Conservation (phyloP, 1,284 basidiomycete species). For the Cutaneotrichosporon cyanovorans region DNA sequence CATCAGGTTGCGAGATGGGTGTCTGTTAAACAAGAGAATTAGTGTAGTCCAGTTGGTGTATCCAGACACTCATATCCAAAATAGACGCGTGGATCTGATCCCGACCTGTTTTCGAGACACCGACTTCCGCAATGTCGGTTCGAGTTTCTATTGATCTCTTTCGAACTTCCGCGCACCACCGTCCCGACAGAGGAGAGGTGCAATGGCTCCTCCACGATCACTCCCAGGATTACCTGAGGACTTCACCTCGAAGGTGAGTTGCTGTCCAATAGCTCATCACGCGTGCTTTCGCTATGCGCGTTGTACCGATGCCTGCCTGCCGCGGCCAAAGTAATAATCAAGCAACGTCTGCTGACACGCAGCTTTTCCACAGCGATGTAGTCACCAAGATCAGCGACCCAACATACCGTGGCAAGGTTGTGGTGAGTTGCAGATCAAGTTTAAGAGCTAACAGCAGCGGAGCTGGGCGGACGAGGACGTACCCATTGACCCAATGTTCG, state of each 20-base stretch:
- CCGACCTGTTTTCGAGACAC: too few relatives aligned
- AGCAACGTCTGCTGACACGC: constrained; percentile 7
- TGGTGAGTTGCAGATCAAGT: constrained; percentile 19
- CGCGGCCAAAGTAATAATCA: too few relatives aligned
- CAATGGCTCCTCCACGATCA: constrained; percentile 21
- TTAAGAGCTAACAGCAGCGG: constrained; percentile 20
- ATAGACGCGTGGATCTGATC: too few relatives aligned
- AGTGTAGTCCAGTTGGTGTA: too few relatives aligned
- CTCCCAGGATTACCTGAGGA: constrained; percentile 36
- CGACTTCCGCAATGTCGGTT: too few relatives aligned
- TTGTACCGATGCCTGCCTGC: too few relatives aligned
- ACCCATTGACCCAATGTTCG: constrained; percentile 44
- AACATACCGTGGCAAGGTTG: constrained; percentile 25
- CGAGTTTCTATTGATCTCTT: too few relatives aligned
- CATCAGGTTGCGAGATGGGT: neutral
- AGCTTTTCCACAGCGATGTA: constrained; percentile 33
- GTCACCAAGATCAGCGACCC: constrained; percentile 23
- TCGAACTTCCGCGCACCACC: too few relatives aligned
- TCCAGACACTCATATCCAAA: too few relatives aligned
- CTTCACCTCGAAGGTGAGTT: constrained; percentile 31
- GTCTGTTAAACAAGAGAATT: neutral
- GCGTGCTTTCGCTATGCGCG: too few relatives aligned
- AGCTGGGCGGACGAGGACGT: constrained; percentile 39
- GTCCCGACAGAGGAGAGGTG: neutral
- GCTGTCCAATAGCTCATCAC: too few relatives aligned